Evolutionary conservation across 1,284 basidiomycete species (phyloP).

Genomic region (Ustilago cynodontis): DNA sequence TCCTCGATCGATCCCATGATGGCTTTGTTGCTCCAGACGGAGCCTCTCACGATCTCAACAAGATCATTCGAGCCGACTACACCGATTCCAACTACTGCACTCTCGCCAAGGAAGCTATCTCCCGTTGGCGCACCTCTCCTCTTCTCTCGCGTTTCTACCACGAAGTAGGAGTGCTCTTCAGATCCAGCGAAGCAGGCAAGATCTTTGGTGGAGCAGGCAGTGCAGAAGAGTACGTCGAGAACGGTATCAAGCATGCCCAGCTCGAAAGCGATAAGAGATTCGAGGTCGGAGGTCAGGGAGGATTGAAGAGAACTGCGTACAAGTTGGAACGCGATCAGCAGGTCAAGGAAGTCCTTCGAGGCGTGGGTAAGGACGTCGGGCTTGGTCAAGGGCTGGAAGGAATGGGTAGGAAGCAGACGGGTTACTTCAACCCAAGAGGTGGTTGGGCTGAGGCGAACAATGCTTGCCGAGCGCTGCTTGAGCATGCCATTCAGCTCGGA

Average conservation of each 20-base stretch:
- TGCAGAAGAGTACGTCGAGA: constrained; percentile 36
- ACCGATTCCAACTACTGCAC: constrained; percentile 74
- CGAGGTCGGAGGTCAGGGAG: constrained; percentile 14
- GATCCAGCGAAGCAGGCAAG: constrained; percentile 21
- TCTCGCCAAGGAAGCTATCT: constrained; percentile 80
- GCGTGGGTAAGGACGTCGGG: background rate
- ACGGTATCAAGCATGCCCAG: constrained; percentile 42
- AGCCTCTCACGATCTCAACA: constrained; percentile 86
- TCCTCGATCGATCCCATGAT: constrained; percentile 72
- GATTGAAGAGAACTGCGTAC: constrained; percentile 29
- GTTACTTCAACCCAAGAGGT: constrained; percentile 81
- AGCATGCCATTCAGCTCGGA: constrained; percentile 76
- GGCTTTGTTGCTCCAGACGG: constrained; percentile 77
- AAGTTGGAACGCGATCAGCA: constrained; percentile 22
- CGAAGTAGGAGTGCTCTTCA: constrained; percentile 63
- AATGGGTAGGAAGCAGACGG: constrained; percentile 62
- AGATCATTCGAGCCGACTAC: constrained; percentile 74
- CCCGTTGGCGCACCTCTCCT: constrained; percentile 75
- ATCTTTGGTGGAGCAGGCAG: constrained; percentile 9
- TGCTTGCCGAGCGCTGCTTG: constrained; percentile 76
- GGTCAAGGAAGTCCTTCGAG: constrained; percentile 29
- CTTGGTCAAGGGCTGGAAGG: constrained; percentile 30
- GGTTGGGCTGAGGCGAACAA: constrained; percentile 87
- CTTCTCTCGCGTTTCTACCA: constrained; percentile 54
- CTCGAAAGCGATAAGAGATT: constrained; percentile 11